Conservation (phyloP, 164 flowering plant species). For the Warburgia ugandensis region DNA sequence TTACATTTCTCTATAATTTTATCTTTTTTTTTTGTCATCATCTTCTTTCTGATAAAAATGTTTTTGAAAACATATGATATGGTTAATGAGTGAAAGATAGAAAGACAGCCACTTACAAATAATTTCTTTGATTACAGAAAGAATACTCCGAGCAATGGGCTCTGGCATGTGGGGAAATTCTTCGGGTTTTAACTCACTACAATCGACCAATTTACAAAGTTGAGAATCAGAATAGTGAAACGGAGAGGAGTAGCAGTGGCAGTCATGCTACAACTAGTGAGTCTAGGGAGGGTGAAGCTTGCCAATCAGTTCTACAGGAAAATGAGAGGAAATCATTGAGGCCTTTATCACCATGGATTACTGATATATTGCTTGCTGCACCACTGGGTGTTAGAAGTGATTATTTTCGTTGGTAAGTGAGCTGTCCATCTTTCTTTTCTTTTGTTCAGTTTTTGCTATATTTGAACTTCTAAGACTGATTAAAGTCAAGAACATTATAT, state of each 20-base stretch:
- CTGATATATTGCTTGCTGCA: constrained; percentile 92
- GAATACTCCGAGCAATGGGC: constrained; percentile 98
- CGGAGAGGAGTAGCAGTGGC: constrained; percentile 54
- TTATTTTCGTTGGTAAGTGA: constrained; percentile 82
- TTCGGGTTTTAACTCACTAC: constrained; percentile 83
- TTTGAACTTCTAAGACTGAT: too few species aligned
- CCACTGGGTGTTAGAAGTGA: constrained; percentile 92
- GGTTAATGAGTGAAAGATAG: too few species aligned
- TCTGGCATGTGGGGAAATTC: constrained; percentile 90
- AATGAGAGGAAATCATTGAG: constrained; percentile 75
- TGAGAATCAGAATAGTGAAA: constrained; percentile 44
- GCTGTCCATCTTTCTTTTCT: too few species aligned
- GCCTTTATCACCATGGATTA: constrained; percentile 95
- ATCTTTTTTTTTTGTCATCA: not conserved
- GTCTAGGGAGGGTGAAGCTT: constrained; percentile 24
- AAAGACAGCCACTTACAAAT: too few species aligned
- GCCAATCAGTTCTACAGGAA: constrained; percentile 26
- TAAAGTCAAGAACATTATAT: too few species aligned
- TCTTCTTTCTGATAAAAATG: not conserved
- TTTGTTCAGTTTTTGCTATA: too few species aligned
- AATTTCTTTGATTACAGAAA: constrained; percentile 33
- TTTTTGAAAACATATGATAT: too few species aligned
- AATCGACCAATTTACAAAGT: constrained; percentile 84
- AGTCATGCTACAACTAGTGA: constrained; percentile 56
- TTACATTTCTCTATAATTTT: not conserved